Evolutionary conservation across 2,329 filamentous ascomycete genomes (phyloP).

Genomic region (Ilyonectria sp.): DNA sequence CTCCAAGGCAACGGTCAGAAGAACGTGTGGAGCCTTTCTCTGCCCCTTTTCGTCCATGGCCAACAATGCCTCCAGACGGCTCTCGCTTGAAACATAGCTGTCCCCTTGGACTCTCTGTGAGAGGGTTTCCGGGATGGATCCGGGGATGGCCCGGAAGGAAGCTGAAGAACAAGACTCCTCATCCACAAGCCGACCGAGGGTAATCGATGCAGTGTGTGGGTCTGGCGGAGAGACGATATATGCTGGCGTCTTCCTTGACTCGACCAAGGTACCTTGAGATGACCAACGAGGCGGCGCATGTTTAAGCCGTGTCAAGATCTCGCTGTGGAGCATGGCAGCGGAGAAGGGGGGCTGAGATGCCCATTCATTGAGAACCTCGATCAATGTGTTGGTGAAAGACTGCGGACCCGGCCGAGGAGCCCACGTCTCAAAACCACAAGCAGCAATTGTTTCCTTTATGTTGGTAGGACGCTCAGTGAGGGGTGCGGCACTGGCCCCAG

Average conservation of each 20-base stretch:
- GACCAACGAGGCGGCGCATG: constrained; percentile 44
- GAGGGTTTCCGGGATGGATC: constrained; percentile 36
- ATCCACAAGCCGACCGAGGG: constrained; percentile 38
- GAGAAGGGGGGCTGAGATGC: constrained; percentile 46
- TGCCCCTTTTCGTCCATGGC: constrained; percentile 42
- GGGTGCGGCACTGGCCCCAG: constrained; percentile 46
- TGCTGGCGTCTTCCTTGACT: constrained; percentile 46
- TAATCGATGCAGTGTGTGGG: constrained; percentile 46
- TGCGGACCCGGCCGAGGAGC: constrained; percentile 43
- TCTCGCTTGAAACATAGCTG: constrained; percentile 39
- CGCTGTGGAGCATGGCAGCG: constrained; percentile 47
- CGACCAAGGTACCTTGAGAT: constrained; percentile 40
- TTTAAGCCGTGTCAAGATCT: constrained; percentile 46
- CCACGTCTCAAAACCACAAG: constrained; percentile 48
- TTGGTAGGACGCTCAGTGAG: constrained; percentile 45
- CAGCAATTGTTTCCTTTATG: constrained; percentile 48
- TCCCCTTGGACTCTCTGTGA: constrained; percentile 44
- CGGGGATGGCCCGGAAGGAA: constrained; percentile 43
- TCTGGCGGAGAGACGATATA: constrained; percentile 48
- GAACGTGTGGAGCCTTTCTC: constrained; percentile 42
- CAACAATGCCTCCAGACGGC: constrained; percentile 42
- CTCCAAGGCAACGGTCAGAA: constrained; percentile 45
- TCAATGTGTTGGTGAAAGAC: constrained; percentile 46
- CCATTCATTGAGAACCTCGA: constrained; percentile 47
- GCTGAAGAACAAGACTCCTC: constrained; percentile 39